Base-by-base conservation (phyloP, 2,329 filamentous ascomycete genomes). In the Alternaria ethzedia region DNA sequence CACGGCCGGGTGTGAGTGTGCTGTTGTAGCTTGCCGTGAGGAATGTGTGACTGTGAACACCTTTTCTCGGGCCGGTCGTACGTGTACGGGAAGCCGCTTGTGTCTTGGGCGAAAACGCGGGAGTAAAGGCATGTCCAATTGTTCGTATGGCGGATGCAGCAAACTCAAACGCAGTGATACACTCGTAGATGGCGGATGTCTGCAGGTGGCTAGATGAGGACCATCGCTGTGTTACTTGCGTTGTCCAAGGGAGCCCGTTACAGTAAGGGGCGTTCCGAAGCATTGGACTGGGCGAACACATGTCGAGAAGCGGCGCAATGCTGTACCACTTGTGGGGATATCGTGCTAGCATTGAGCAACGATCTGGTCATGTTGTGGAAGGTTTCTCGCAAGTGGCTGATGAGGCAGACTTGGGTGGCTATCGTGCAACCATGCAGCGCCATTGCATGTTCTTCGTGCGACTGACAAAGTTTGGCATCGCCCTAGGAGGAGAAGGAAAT, bases 311-410 rank as follows among this genome's bases (percentile, higher is more conserved):
- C 67, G 70, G 70, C 64, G 69, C 54, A 13, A 69, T 68, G 75
- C 66, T 52, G 70, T 75, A 68, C 62, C 57, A 70, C 66, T 64
- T 73, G 70, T 70, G 71, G 71, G 72, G 68, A 70, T 64, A 66
- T 67, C 32, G 67, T 67, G 66, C 65, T 64, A 65, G 61, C 45
- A 55, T 45, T 43, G 65, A 68, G 58, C 58, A 69, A 57, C 49
- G 51, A 65, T 57, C 61, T 66, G 43, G 21, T 58, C 41, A 61
- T 63, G 63, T 59, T 57, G 71, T 75, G 68, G 51, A 62, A 71
- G 63, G 69, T 69, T 59, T 26, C 55, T 67, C 57, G 57, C 66
- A 63, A 52, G 63, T 63, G 59, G 61, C 59, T 68, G 58, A 51
- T 56, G 57, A 59, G 41, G 57, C 25, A 63, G 36, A 56, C 32